A percentile compares a stretch with the other conserved stretches of the same genome.
Evolutionary conservation across 1,139 yeast species (phyloP).

Genomic region (Suhomyces choctaworum): DNA sequence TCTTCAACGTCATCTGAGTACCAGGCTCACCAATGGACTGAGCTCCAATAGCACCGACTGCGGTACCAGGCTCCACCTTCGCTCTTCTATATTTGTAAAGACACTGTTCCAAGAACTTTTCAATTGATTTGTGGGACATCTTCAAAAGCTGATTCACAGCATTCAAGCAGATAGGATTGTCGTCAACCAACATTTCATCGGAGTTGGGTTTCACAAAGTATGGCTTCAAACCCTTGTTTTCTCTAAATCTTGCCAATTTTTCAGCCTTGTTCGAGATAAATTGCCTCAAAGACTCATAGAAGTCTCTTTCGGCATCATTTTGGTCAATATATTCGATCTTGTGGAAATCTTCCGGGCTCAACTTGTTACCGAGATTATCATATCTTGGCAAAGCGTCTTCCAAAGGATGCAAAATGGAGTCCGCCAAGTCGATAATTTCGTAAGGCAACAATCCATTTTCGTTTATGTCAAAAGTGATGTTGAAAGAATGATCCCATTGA

Average conservation of each 20-base stretch:
- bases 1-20: slow-evolving; percentile 97
- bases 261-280: slow-evolving; percentile 60
- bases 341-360: slow-evolving; percentile 39
- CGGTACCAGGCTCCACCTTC: slow-evolving; percentile 98
- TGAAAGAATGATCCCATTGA: slow-evolving; percentile 91
- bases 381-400: slow-evolving; percentile 60
- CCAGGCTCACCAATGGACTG: slow-evolving; percentile 99
- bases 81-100: slow-evolving; percentile 83
- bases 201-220: slow-evolving; percentile 41
- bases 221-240: slow-evolving; percentile 46
- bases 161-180: slow-evolving; percentile 44
- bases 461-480: slow-evolving; percentile 60
- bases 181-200: slow-evolving; percentile 44
- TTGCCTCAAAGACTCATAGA: slow-evolving; percentile 70
- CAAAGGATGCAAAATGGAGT: slow-evolving; percentile 59
- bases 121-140: slow-evolving; percentile 61
- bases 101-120: slow-evolving; percentile 74
- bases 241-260: slow-evolving; percentile 58
- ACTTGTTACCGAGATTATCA: slow-evolving; percentile 70
- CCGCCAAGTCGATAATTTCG: slow-evolving; percentile 58
- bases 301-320: slow-evolving; percentile 81
- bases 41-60: slow-evolving; percentile 99
- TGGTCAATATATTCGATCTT: slow-evolving; percentile 71
- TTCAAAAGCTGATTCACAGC: slow-evolving; percentile 76
- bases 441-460: slow-evolving; percentile 70